phyloP scores from a whole-genome alignment of 176 grass and related monocot genomes.

The Aegilops bicornis region DNA sequence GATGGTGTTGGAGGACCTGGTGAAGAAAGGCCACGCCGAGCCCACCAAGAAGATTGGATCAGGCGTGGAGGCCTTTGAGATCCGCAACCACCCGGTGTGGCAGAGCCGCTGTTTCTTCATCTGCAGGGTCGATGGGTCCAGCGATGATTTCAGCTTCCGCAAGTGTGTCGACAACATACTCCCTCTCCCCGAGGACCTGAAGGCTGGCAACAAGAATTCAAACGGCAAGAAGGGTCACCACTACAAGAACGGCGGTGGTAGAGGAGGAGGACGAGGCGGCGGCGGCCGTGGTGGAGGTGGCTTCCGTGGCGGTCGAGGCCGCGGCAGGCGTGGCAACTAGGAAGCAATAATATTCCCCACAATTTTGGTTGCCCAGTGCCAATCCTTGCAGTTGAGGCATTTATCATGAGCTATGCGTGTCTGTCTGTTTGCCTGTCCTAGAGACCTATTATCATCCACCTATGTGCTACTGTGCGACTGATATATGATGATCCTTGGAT shows the following conservation, averaged over 20 bases:
- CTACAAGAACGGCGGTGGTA: conserved; percentile 34
- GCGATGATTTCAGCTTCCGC: conserved; percentile 96
- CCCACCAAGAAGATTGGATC: conserved; percentile 68
- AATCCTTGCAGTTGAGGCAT: background rate
- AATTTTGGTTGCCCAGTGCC: conserved; percentile 29
- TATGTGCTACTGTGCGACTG: conserved; percentile 18
- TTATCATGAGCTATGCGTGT: background rate
- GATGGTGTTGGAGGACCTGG: conserved; percentile 69
- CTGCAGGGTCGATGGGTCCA: conserved; percentile 57
- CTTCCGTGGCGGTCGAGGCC: conserved; percentile 37
- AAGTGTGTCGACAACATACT: conserved; percentile 89
- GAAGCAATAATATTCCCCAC: background rate
- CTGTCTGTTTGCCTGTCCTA: background rate
- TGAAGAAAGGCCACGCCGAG: conserved; percentile 81
- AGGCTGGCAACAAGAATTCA: conserved; percentile 34
- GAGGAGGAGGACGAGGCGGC: conserved; percentile 37
- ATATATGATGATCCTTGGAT: conserved; percentile 3
- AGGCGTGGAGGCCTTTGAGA: conserved; percentile 80
- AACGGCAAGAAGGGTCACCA: conserved; percentile 43
- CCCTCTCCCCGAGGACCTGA: conserved; percentile 78
- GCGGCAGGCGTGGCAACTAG: conserved; percentile 45
- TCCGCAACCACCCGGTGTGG: conserved; percentile 67
- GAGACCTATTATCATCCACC: background rate
- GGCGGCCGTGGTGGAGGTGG: conserved; percentile 42
- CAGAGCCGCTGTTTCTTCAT: conserved; percentile 86